Percentiles rank a stretch among this genome's conserved stretches.
These are phyloP conservation scores for Jacaranda mimosifolia DNA, from an alignment of 257 asterid genomes.

Conservation along the genomic window DNA sequence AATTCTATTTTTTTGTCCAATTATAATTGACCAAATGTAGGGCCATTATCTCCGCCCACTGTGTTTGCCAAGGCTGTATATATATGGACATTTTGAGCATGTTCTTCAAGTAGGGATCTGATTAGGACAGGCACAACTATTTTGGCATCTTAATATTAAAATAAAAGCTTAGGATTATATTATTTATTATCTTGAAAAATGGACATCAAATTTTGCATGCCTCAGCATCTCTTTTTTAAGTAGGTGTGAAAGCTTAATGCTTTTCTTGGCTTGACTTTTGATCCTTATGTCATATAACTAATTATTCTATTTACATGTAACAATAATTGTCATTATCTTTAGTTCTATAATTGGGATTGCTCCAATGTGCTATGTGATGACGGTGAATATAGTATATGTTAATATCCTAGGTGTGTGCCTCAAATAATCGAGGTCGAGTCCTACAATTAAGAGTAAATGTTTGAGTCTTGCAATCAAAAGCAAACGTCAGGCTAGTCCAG, in stretches of 20 bases:
- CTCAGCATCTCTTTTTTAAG: not conserved
- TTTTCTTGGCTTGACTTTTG: slow-evolving; percentile 4
- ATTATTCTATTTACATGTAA: too few species aligned
- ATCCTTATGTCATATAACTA: not conserved
- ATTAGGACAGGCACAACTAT: slow-evolving; percentile 14
- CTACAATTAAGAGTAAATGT: too few species aligned
- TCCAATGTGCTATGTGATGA: too few species aligned
- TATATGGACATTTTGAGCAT: not conserved
- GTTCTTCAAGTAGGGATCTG: slow-evolving; percentile 12
- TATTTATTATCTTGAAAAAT: not conserved
- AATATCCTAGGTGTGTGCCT: too few species aligned
- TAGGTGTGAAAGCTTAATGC: not conserved
- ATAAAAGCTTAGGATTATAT: not conserved
- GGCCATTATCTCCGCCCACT: not conserved
- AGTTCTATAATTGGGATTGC: too few species aligned
- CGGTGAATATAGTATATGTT: too few species aligned
- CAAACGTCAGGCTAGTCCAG: too few species aligned
- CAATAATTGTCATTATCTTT: too few species aligned
- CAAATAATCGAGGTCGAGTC: too few species aligned
- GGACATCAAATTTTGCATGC: not conserved
- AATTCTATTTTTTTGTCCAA: not conserved
- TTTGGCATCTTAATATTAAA: not conserved
- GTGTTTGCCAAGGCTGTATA: slow-evolving; percentile 4
- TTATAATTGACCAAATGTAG: not conserved
- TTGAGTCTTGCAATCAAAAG: too few species aligned